A percentile compares a stretch with the other conserved stretches of the same genome.
Conservation (phyloP, 2,329 filamentous ascomycete genomes). For the Cercospora beticola region DNA sequence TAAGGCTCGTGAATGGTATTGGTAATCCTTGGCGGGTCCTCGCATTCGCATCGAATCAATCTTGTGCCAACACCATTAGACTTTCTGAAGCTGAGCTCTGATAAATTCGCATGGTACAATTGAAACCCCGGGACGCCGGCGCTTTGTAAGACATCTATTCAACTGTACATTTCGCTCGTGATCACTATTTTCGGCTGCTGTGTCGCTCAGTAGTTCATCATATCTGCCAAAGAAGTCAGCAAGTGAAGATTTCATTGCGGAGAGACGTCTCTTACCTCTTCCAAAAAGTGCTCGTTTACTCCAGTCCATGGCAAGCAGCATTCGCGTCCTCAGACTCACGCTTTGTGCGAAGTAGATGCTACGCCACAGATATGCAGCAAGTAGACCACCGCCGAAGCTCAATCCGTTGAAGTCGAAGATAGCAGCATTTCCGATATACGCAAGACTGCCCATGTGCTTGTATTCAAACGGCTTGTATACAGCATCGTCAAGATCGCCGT, state of each 20-base stretch:
- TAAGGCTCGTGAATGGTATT: background rate
- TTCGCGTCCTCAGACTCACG: constrained; percentile 85
- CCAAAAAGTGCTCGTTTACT: constrained; percentile 94
- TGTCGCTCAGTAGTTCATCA: constrained; percentile 36
- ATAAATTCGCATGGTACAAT: background rate
- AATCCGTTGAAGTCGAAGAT: constrained; percentile 86
- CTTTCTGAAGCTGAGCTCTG: background rate
- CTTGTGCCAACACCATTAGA: background rate
- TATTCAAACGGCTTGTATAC: constrained; percentile 96
- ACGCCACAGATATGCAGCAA: constrained; percentile 95
- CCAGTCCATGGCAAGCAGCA: constrained; percentile 97
- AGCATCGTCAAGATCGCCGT: constrained; percentile 88
- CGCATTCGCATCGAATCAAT: background rate
- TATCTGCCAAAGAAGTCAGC: constrained; percentile 29
- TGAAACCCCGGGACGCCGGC: background rate
- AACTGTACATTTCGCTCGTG: constrained; percentile 7
- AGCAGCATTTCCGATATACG: constrained; percentile 94
- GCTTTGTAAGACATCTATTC: background rate
- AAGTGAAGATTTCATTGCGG: constrained; percentile 4
- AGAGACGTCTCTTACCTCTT: constrained; percentile 65
- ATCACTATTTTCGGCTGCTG: background rate
- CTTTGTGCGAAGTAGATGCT: constrained; percentile 97
- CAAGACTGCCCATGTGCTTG: constrained; percentile 83
- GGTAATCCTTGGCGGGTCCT: background rate
- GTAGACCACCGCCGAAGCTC: constrained; percentile 76